Evolutionary conservation across 164 flowering plant species (phyloP).

Genomic region (Magnolia sinica): DNA sequence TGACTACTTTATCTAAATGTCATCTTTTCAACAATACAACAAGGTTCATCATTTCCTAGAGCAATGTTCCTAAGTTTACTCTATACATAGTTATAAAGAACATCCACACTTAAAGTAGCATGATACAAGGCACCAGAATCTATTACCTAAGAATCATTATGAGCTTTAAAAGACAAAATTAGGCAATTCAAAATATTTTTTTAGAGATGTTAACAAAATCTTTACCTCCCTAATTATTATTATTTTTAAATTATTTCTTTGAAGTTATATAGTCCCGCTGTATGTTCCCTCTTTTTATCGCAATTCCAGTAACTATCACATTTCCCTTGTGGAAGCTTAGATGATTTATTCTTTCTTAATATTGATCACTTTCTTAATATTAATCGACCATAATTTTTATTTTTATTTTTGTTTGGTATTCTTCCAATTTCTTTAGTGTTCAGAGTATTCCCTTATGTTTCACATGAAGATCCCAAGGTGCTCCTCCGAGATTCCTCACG

Average conservation of each 20-base stretch:
- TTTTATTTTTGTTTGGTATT: not conserved
- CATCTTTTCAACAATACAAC: too few species aligned
- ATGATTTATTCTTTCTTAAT: not conserved
- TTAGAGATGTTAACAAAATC: not conserved
- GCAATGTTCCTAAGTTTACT: too few species aligned
- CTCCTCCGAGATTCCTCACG: conserved; percentile 7
- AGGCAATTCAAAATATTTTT: too few species aligned
- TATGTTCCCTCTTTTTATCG: not conserved
- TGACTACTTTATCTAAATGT: too few species aligned
- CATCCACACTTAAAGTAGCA: too few species aligned
- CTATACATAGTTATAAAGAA: too few species aligned
- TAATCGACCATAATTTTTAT: not conserved
- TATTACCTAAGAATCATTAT: too few species aligned
- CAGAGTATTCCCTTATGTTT: not conserved
- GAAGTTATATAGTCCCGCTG: not conserved
- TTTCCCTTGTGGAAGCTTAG: not conserved
- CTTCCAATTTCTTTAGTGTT: not conserved
- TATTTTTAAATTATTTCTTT: not conserved
- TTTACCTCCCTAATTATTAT: not conserved
- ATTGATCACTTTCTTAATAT: conserved; percentile 8
- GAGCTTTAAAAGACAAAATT: too few species aligned
- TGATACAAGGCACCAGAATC: too few species aligned
- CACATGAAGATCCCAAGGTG: not conserved
- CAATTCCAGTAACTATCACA: not conserved
- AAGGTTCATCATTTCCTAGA: too few species aligned